Conservation (phyloP, 2,329 filamentous ascomycete species). For the Epichloe hybrida region DNA sequence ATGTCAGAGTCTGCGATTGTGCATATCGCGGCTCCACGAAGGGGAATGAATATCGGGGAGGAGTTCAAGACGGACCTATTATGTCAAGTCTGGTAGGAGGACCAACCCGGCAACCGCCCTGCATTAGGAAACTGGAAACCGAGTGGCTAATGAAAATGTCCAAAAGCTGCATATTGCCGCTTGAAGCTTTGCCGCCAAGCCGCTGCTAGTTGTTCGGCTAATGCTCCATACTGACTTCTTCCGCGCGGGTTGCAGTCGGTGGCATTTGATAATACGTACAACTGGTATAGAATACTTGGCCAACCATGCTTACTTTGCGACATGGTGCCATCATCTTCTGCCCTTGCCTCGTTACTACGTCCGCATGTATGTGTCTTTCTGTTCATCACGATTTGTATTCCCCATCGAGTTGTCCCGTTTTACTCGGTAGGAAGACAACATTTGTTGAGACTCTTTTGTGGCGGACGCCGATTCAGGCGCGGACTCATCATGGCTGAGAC, state of each 20-base stretch:
- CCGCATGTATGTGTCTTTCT: background rate
- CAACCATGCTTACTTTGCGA: background rate
- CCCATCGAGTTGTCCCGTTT: background rate
- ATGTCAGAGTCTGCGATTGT: background rate
- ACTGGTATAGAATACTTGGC: background rate
- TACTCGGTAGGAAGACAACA: too few relatives aligned
- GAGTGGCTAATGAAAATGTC: too few relatives aligned
- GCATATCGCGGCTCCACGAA: too few relatives aligned
- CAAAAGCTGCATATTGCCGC: background rate
- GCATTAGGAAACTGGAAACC: too few relatives aligned
- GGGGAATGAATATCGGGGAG: too few relatives aligned
- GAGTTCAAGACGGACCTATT: too few relatives aligned
- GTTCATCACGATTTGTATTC: background rate
- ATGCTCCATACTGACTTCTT: too few relatives aligned
- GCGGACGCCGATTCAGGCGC: background rate
- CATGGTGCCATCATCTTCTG: background rate
- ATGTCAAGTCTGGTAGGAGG: too few relatives aligned
- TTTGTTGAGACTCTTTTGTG: background rate
- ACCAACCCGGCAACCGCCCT: too few relatives aligned
- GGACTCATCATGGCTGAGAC: conserved; percentile 5
- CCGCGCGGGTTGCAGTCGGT: background rate
- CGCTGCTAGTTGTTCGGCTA: background rate
- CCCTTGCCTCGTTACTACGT: background rate
- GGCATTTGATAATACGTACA: background rate
- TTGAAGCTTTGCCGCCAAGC: background rate